Evolutionary conservation across 495 filamentous ascomycete species (phyloP), one percentile per base, ranked within the genome.

Genomic region (Cairneyella variabilis): DNA sequence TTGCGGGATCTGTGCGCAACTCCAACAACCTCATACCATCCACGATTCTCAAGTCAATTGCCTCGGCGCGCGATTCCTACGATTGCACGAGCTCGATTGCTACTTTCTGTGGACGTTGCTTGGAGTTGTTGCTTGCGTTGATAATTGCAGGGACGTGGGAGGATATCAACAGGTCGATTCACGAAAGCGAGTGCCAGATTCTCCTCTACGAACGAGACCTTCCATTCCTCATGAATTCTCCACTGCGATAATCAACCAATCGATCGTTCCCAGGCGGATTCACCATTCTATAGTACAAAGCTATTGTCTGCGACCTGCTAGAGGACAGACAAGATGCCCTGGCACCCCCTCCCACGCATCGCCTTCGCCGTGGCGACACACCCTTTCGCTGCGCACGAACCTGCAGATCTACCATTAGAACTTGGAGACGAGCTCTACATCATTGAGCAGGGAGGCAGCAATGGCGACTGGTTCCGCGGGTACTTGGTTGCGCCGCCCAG

Each of bases 391-490:
- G 86, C 93, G 42, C 84, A 86, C 27, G 85, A 83, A 52, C 83
- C 91, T 25, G 89, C 89, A 61, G 93, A 98, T 69, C 83, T 98
- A n/a, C 92, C 93, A 12, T 82, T 98, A 62, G 90, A 98, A 69
- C 84, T 98, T 23, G 93, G 93, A 64, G 93, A 98, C 77, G 93
- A 97, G 69, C 76, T 98, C 47, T 98, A 98, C 70, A 95, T 98
- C 51, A 96, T 98, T 64, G 93, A 98, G 72, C 89, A 96, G 69
- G 85, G 85, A n/a, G 91, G 91, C 3, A 69, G 67, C 20, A 79
- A 95, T 69, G 87, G 85, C 57, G 79, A 89, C 63, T 98, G 95
- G 95, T 91, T 88, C 63, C 84, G 93, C 14, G 93, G 93, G 36
- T 98, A 98, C 71, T 78, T 98, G 41, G 85, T 97, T 53, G 89